Conservation (phyloP, 345 rosid genomes). For the Gossypium longicalyx region DNA sequence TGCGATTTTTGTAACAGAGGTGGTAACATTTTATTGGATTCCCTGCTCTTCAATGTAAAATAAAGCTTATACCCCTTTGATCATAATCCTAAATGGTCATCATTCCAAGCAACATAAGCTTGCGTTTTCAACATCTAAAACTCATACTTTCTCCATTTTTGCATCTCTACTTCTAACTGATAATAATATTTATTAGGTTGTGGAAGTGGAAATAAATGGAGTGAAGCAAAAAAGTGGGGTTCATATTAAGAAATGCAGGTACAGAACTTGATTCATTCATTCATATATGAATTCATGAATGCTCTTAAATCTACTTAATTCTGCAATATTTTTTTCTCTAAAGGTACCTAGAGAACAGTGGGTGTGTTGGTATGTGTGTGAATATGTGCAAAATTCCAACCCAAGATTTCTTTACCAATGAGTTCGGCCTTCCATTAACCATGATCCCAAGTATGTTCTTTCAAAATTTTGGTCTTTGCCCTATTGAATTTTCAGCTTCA, state of each 20-base stretch:
- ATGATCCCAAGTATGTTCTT: constrained; percentile 71
- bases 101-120: not conserved
- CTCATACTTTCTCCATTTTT: not conserved
- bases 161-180: not conserved
- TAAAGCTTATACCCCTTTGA: not conserved
- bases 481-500: not conserved
- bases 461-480: not conserved
- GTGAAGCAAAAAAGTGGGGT: constrained; percentile 94
- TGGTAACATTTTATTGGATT: not conserved
- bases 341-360: constrained; percentile 97
- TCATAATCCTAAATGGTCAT: not conserved
- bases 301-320: not conserved
- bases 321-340: constrained; percentile 6
- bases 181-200: constrained; percentile 35
- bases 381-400: constrained; percentile 97
- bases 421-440: constrained; percentile 92
- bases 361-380: constrained; percentile 95
- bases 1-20: too few species aligned
- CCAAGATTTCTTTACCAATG: constrained; percentile 96
- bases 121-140: not conserved
- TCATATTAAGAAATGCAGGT: constrained; percentile 78
- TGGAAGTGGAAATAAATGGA: constrained; percentile 80
- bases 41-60: not conserved
- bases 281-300: not conserved
- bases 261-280: constrained; percentile 6